Percentiles rank a stretch among this genome's conserved stretches.
Evolutionary conservation across 2,329 filamentous ascomycete genomes (phyloP).

Genomic region (Penicillium sp.): DNA sequence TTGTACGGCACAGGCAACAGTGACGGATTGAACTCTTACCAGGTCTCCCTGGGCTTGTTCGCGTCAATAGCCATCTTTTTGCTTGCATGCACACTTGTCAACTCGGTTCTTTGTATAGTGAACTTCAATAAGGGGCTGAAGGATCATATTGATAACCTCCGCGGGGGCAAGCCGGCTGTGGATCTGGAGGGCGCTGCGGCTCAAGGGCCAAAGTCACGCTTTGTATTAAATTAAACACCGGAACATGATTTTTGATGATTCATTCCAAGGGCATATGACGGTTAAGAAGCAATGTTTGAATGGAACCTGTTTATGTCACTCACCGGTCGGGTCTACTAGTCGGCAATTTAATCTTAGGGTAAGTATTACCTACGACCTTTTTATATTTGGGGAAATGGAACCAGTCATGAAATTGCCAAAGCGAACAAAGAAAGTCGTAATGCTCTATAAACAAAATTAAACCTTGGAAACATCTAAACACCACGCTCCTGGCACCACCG

Average conservation of each 20-base stretch:
- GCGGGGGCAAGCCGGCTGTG: not conserved
- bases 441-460: not conserved
- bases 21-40: slow-evolving; percentile 7
- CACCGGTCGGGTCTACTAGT: not conserved
- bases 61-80: slow-evolving; percentile 12
- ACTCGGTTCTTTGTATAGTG: slow-evolving; percentile 17
- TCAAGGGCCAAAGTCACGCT: slow-evolving; percentile 9
- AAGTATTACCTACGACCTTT: not conserved
- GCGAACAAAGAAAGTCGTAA: not conserved
- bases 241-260: not conserved
- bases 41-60: slow-evolving; percentile 18
- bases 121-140: slow-evolving; percentile 22
- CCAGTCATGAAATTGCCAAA: too few species aligned
- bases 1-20: slow-evolving; percentile 2
- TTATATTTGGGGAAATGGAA: too few species aligned
- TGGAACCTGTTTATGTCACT: not conserved
- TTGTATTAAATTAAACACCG: slow-evolving; percentile 10
- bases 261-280: too few species aligned
- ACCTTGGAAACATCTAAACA: slow-evolving; percentile 24
- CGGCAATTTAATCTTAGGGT: not conserved
- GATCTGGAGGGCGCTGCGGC: slow-evolving; percentile 1
- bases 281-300: not conserved
- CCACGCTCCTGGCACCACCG: slow-evolving; percentile 48
- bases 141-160: slow-evolving; percentile 9
- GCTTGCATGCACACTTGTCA: slow-evolving; percentile 11